Percentiles rank a stretch among this genome's conserved stretches.
Evolutionary conservation across 2,329 filamentous ascomycete species (phyloP).

Genomic region (Plenodomus tracheiphilus): DNA sequence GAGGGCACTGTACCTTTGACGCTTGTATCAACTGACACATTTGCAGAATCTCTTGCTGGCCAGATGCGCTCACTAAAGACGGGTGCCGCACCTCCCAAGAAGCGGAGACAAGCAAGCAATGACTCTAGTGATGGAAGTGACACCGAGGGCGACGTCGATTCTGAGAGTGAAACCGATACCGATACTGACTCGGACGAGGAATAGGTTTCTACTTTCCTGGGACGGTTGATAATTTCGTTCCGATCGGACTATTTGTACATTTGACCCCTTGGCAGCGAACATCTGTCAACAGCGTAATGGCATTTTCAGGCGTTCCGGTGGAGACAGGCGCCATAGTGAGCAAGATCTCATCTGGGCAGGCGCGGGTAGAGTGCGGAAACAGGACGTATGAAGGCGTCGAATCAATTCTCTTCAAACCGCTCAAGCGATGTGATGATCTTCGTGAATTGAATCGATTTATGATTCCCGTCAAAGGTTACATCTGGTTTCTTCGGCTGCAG

Average conservation of each 20-base stretch:
- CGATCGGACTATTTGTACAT: conserved; percentile 1
- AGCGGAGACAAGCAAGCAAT: conserved; percentile 58
- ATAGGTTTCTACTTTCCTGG: conserved; percentile 21
- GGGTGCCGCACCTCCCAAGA: conserved; percentile 59
- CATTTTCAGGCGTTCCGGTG: conserved; percentile 35
- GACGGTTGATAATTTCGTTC: not conserved
- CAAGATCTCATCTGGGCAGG: not conserved
- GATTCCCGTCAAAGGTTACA: not conserved
- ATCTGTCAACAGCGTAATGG: conserved; percentile 10
- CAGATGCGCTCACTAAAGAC: conserved; percentile 89
- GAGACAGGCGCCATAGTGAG: not conserved
- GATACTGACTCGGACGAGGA: conserved; percentile 49
- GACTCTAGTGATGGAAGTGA: conserved; percentile 65
- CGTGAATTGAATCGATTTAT: not conserved
- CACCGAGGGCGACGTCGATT: conserved; percentile 64
- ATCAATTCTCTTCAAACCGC: not conserved
- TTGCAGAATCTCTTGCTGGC: conserved; percentile 79
- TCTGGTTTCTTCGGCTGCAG: not conserved
- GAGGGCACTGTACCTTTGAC: not conserved
- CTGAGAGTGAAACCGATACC: conserved; percentile 55
- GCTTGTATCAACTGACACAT: conserved; percentile 25
- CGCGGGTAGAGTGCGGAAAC: not conserved
- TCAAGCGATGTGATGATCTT: not conserved
- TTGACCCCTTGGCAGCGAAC: conserved; percentile 6
- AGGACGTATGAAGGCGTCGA: not conserved